phyloP scores from a whole-genome alignment of 176 grass and related monocot species.

The Musa beccarii region DNA sequence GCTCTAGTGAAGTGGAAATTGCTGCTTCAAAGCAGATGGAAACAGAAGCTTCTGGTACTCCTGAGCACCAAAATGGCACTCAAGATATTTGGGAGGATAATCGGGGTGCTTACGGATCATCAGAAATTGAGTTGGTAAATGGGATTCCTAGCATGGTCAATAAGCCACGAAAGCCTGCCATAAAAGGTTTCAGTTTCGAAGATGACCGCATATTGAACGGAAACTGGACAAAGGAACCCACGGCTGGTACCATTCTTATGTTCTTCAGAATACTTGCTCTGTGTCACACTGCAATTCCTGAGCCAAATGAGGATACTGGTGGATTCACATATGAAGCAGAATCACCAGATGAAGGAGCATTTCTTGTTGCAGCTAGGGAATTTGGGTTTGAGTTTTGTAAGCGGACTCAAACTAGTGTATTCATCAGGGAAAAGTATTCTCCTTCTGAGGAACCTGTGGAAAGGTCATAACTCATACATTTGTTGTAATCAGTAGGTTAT shows the following conservation, averaged over 20 bases:
- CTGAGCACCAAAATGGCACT: conserved; percentile 31
- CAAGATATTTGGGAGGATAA: conserved; percentile 49
- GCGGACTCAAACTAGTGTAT: conserved; percentile 76
- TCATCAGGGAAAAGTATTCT: conserved; percentile 64
- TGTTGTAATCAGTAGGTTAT: neutral
- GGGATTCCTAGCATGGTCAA: conserved; percentile 35
- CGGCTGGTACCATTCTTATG: conserved; percentile 37
- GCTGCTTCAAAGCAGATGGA: conserved; percentile 87
- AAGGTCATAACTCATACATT: conserved; percentile 46
- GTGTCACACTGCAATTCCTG: conserved; percentile 88
- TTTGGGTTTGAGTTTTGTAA: conserved; percentile 97
- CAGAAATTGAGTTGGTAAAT: conserved; percentile 54
- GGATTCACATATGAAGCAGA: conserved; percentile 85
- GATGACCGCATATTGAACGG: conserved; percentile 83
- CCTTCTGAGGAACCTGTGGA: conserved; percentile 44
- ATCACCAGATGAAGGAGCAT: conserved; percentile 91
- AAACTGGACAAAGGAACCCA: conserved; percentile 83
- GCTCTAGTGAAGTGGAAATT: conserved; percentile 84
- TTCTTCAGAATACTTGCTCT: conserved; percentile 92
- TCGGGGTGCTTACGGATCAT: conserved; percentile 23
- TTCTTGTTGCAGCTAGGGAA: conserved; percentile 93
- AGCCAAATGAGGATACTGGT: conserved; percentile 68
- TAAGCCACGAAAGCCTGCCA: conserved; percentile 42
- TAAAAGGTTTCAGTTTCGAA: conserved; percentile 88
- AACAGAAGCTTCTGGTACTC: conserved; percentile 29